A percentile compares a stretch with the other conserved stretches of the same genome.
Conservation (phyloP, 2,329 filamentous ascomycete species). For the Calonectria pteridis region DNA sequence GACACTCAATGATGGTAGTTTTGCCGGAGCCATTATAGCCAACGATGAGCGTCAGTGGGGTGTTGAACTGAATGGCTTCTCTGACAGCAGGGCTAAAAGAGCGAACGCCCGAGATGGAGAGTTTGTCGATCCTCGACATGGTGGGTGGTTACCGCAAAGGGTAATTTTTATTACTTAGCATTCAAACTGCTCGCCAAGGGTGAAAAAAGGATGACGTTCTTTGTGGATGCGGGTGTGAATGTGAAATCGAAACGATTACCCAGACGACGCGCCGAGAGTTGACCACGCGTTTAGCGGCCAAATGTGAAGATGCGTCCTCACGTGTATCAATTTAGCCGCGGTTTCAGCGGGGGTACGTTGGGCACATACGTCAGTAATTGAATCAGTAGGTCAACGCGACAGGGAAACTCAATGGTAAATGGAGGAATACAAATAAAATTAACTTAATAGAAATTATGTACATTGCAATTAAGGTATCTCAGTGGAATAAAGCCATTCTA, state of each 20-base stretch:
- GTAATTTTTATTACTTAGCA: background rate
- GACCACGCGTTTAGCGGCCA: constrained; percentile 14
- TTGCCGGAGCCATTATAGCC: constrained; percentile 98
- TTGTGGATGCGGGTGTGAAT: background rate
- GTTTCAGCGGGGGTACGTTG: background rate
- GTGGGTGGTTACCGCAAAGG: constrained; percentile 37
- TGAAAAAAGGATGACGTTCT: background rate
- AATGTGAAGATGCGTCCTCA: constrained; percentile 16
- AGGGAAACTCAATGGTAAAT: background rate
- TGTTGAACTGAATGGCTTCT: constrained; percentile 88
- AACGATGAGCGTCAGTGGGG: constrained; percentile 94
- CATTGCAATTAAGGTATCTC: background rate
- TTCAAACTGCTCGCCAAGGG: background rate
- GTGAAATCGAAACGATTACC: background rate
- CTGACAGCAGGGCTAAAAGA: constrained; percentile 84
- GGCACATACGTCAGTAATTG: background rate
- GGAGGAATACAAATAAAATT: background rate
- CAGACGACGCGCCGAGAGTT: constrained; percentile 10
- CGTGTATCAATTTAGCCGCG: constrained; percentile 13
- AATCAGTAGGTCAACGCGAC: background rate
- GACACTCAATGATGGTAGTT: constrained; percentile 98
- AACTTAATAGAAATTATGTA: background rate
- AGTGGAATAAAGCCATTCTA: background rate
- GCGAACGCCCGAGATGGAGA: constrained; percentile 85
- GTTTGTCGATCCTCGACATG: constrained; percentile 88